A percentile compares a stretch with the other conserved stretches of the same genome.
Evolutionary conservation across 495 filamentous ascomycete genomes (phyloP).

Genomic region (Hypoxylon fuscum): DNA sequence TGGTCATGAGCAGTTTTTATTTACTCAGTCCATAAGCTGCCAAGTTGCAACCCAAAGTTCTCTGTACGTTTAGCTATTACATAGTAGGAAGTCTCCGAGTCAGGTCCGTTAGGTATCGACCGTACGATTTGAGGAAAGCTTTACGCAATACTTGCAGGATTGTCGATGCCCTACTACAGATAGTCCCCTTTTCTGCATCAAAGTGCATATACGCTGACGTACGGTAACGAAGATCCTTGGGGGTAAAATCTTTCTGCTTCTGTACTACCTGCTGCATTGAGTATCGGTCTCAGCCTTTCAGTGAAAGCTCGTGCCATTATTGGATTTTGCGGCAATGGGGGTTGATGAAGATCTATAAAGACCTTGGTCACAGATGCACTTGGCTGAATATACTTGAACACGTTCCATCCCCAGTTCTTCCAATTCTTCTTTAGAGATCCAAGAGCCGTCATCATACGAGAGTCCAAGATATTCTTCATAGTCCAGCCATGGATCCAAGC

Average conservation of each 20-base stretch:
- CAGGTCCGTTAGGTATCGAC: no score
- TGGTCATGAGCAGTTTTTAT: not conserved
- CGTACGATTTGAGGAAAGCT: slow-evolving; percentile 23
- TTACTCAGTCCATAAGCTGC: no score
- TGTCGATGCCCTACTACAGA: slow-evolving; percentile 9
- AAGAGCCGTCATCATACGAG: not conserved
- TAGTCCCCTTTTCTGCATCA: slow-evolving; percentile 6
- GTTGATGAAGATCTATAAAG: not conserved
- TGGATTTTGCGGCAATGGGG: not conserved
- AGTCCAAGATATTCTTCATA: not conserved
- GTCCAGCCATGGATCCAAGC: slow-evolving; percentile 22
- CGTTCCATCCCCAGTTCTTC: not conserved
- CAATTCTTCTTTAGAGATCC: not conserved
- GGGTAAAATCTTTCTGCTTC: slow-evolving; percentile 3
- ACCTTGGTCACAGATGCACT: not conserved
- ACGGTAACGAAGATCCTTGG: slow-evolving; percentile 26
- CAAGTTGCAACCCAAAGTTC: not conserved
- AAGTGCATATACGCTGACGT: slow-evolving; percentile 30
- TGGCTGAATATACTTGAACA: not conserved
- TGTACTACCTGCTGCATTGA: slow-evolving; percentile 29
- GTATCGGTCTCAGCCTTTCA: slow-evolving; percentile 9
- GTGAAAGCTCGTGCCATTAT: no score
- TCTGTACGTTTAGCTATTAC: not conserved
- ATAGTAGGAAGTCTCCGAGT: no score
- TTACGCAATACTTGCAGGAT: slow-evolving; percentile 27